Conservation (phyloP, 495 filamentous ascomycete genomes). For the Viridothelium virens region DNA sequence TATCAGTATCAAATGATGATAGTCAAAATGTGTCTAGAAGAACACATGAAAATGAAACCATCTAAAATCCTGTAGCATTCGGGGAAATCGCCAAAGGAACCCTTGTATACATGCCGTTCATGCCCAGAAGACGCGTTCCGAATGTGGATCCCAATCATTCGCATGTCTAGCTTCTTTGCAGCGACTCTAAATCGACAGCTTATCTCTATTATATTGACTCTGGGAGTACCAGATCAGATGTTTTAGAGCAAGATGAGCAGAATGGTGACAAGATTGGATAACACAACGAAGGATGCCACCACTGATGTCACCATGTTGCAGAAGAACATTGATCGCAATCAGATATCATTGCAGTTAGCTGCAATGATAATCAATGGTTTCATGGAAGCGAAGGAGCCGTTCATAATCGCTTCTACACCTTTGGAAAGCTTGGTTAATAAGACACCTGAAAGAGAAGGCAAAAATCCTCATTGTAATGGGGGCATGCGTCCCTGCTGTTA, state of each 20-base stretch:
- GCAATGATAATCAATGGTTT: conserved; percentile 74
- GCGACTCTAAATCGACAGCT: conserved; percentile 84
- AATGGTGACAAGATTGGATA: conserved; percentile 57
- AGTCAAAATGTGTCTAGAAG: too few relatives aligned
- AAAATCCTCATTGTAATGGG: conserved; percentile 72
- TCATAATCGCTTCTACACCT: conserved; percentile 56
- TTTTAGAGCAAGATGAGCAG: conserved; percentile 59
- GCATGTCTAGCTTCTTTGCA: conserved; percentile 61
- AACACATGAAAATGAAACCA: too few relatives aligned
- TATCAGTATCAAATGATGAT: too few relatives aligned
- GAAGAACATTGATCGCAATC: conserved; percentile 76
- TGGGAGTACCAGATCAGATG: conserved; percentile 60
- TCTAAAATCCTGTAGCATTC: too few relatives aligned
- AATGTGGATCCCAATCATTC: conserved; percentile 45
- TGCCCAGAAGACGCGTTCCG: too few relatives aligned
- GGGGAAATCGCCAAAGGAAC: too few relatives aligned
- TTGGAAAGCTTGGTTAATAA: conserved; percentile 33
- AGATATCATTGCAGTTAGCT: conserved; percentile 64
- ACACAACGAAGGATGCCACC: conserved; percentile 55
- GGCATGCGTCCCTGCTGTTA: conserved; percentile 80
- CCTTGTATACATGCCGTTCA: too few relatives aligned
- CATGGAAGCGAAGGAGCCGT: conserved; percentile 67
- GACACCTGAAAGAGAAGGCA: conserved; percentile 81
- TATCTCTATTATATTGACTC: conserved; percentile 70
- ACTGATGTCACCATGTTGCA: conserved; percentile 59